Evolutionary conservation across 2,329 filamentous ascomycete genomes (phyloP), one percentile per base, ranked within the genome.

Genomic region (Whalleya microplaca): DNA sequence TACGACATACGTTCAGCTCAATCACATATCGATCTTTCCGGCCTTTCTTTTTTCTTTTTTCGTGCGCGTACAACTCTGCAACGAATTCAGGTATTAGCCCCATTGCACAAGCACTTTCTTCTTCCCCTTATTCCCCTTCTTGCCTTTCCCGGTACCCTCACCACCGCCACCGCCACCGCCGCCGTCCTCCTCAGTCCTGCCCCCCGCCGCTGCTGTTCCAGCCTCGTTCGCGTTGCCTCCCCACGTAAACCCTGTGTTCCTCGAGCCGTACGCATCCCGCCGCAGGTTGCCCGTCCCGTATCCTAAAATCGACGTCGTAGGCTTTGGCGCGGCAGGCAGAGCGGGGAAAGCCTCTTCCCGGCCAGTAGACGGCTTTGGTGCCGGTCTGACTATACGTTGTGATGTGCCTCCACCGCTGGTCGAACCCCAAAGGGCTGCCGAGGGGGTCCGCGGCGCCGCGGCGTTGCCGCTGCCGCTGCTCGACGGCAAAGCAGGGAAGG

Each of bases 321-420:
- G 83, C 67, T 87, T 97, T 0, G 90, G 83, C 1, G 92, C 92
- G 0, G 86, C 81, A 0, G 93, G 93, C 1, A 97, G 80, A 1
- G 92, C 88, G 0, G 93, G 94, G 74, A 97, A 97, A 0, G 87
- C 85, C 60, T 93, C 88, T 44, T 76, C 75, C 45, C 71, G 73
- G 27, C 68, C 69, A 21, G 58, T 54, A n/a, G 64, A 55, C n/a
- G n/a, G n/a, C 21, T 65, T 61, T 8, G 50, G 32, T 14, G 32
- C n/a, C 2, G 57, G 16, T 45, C 55, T 63, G 14, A 59, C 23
- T 19, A 63, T 55, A 10, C 58, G 21, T 50, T 55, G 48, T 21
- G 53, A 41, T 3, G 53, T 52, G n/a, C 60, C 58, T 27, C 23
- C 23, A 27, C 23, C 23, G 23, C 23, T 27, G 5, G 53, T 59